Base-by-base conservation (phyloP, 2,329 filamentous ascomycete species). In the Myotisia sp. region DNA sequence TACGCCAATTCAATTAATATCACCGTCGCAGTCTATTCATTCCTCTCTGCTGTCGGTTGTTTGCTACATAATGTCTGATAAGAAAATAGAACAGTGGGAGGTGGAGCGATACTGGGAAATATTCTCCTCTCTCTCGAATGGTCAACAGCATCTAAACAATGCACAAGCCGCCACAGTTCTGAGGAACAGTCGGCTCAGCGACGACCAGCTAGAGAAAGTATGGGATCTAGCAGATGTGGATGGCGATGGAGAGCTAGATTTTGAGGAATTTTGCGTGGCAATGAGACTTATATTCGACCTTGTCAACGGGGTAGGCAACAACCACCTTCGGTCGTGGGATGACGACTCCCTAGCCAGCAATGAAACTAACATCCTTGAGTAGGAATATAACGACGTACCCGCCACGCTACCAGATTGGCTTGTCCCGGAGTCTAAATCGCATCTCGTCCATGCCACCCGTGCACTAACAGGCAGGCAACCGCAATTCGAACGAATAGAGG, bases 201-300 rank as follows among this genome's bases (percentile, higher is more conserved):
- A 82, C 55, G 74, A 78, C 51, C 87, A 98, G 63, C 76, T 98
- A n/a, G 90, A 95, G 63, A 74, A 77, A 48, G 83, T 98, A 42
- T 98, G 90, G 90, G 90, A 98, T 53, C 70, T 98, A 42, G 84
- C 90, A 38, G 90, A 98, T 56, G 84, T 98, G 41, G 90, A 98
- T 60, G 86, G 86, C 48, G 90, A 98, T 64, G 90, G 90, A 43
- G 92, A 92, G 59, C 68, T 98, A 36, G 90, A 98, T 62, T 98
- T 98, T 64, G 90, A 98, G 63, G 90, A 98, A 67, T 98, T 98
- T 58, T 98, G 90, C 59, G 90, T 98, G 38, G 90, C 86, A 24
- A 98, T 98, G 90, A 75, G 90, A 52, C 66, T 98, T 51, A 94
- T 95, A 50, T 98, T 95, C 58, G 90, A 98, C 56, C 65, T 95